Evolutionary conservation across 2,329 filamentous ascomycete genomes (phyloP).

Genomic region (Claviceps sorghi): DNA sequence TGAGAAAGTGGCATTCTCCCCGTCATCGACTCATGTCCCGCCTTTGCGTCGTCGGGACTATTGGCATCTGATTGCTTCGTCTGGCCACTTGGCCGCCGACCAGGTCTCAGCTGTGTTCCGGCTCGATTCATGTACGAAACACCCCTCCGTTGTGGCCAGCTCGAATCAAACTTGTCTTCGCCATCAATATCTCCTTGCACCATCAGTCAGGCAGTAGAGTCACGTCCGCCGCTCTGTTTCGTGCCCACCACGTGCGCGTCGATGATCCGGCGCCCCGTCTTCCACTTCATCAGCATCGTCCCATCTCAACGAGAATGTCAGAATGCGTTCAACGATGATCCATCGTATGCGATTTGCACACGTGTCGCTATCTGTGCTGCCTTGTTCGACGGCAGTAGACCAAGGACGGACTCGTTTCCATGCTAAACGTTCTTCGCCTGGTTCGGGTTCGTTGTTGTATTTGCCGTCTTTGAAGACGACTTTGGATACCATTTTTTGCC

Average conservation of each 20-base stretch:
- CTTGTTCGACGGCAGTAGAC: neutral
- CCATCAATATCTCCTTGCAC: too few relatives aligned
- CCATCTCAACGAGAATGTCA: neutral
- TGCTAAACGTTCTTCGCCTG: neutral
- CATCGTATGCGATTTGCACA: neutral
- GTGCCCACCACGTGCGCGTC: neutral
- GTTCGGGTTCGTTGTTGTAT: constrained; percentile 12
- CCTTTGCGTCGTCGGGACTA: neutral
- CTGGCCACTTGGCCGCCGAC: too few relatives aligned
- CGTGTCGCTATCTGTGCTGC: neutral
- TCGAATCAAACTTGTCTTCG: too few relatives aligned
- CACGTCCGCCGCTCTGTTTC: neutral
- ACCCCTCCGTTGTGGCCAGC: too few relatives aligned
- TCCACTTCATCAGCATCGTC: neutral
- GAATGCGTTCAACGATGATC: neutral
- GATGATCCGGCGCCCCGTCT: neutral
- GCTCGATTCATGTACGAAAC: neutral
- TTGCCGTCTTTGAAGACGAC: constrained; percentile 22
- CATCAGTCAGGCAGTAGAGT: neutral
- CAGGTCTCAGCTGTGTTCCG: neutral
- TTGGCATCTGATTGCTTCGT: too few relatives aligned
- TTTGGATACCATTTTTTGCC: constrained; percentile 24
- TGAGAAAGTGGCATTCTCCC: neutral
- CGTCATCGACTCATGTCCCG: neutral
- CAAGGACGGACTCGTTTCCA: neutral